phyloP scores from a whole-genome alignment of 805 yeast genomes.

The Kluyveromyces starmeri region DNA sequence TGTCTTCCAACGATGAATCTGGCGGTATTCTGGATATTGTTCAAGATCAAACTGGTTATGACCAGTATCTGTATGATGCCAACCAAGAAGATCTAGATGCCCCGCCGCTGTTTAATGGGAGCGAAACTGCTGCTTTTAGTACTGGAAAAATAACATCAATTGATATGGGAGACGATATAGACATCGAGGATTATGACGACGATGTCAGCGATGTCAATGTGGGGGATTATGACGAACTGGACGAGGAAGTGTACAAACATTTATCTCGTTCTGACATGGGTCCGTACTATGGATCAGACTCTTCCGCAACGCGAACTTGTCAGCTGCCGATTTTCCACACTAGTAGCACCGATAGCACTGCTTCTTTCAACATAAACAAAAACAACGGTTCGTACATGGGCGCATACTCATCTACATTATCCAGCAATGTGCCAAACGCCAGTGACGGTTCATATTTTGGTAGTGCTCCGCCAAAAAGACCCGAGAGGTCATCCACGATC shows the following conservation, averaged over 20 bases:
- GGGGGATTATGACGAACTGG: conserved; percentile 25
- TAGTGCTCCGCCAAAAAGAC: conserved; percentile 5
- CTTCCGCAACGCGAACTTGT: neutral
- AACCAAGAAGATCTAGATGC: conserved; percentile 4
- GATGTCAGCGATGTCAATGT: conserved; percentile 21
- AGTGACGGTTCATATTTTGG: neutral
- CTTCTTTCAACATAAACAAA: neutral
- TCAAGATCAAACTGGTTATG: conserved; percentile 6
- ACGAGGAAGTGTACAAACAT: conserved; percentile 25
- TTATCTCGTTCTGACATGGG: conserved; percentile 10
- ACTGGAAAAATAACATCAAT: neutral
- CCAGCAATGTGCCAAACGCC: neutral
- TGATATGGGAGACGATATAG: conserved; percentile 7
- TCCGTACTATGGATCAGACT: neutral
- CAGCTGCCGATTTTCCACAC: neutral
- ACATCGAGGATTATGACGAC: conserved; percentile 10
- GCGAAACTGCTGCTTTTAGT: neutral
- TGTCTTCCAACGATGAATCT: conserved; percentile 4
- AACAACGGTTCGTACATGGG: neutral
- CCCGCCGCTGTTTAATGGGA: neutral
- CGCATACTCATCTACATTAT: neutral
- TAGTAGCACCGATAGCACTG: neutral
- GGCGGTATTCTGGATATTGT: conserved; percentile 5
- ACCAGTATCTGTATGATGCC: conserved; percentile 9
- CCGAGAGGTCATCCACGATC: conserved; percentile 5